These are phyloP conservation scores for Orobanche coerulescens DNA, from an alignment of 257 asterid genomes.

Conservation along the genomic window DNA sequence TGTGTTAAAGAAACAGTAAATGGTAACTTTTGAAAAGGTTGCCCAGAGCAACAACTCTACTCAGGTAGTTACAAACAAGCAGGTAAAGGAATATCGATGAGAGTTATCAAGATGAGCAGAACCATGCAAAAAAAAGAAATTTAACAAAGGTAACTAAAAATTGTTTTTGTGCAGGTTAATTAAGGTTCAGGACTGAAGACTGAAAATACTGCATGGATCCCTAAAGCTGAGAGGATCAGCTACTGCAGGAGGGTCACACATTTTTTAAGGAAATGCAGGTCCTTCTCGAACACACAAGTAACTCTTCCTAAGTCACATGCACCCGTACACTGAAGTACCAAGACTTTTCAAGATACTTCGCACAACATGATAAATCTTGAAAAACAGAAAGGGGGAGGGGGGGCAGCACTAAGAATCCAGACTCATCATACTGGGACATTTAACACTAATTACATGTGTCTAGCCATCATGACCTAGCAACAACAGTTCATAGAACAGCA, in stretches of 20 bases:
- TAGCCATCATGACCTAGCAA: background rate
- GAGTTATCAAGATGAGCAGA: background rate
- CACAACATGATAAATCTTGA: background rate
- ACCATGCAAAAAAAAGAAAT: background rate
- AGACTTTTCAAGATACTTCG: too few species aligned
- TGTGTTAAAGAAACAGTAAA: slow-evolving; percentile 29
- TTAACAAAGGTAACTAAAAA: background rate
- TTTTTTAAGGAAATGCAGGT: background rate
- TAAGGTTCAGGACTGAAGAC: background rate
- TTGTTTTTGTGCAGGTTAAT: background rate
- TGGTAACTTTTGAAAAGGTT: background rate
- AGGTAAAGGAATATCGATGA: slow-evolving; percentile 6
- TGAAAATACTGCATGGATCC: background rate
- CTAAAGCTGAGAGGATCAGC: background rate
- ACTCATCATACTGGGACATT: background rate
- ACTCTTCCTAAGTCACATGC: background rate
- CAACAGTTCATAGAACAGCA: background rate
- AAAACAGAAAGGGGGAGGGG: too few species aligned
- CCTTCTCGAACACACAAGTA: background rate
- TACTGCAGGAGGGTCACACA: background rate
- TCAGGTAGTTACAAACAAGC: slow-evolving; percentile 9
- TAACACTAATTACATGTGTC: background rate
- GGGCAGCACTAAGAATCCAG: background rate
- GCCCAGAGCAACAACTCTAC: slow-evolving; percentile 9
- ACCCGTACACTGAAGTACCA: background rate